Conservation (phyloP, 495 filamentous ascomycete genomes). For the Glutinoglossum americanum region DNA sequence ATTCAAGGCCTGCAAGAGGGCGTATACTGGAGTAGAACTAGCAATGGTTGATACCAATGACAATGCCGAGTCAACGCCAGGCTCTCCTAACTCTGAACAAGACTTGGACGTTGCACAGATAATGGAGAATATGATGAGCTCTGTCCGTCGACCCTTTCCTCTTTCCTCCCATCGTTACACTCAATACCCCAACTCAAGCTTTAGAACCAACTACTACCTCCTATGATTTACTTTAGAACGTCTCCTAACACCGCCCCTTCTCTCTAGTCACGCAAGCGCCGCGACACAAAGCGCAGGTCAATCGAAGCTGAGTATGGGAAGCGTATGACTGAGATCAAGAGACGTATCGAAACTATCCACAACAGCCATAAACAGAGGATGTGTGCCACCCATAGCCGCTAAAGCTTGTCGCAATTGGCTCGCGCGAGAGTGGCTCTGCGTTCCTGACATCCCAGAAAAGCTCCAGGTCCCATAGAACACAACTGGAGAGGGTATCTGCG, state of each 20-base stretch:
- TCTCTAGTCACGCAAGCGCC: slow-evolving; percentile 12
- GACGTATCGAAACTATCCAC: background rate
- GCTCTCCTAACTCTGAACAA: background rate
- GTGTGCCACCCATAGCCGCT: background rate
- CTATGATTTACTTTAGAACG: background rate
- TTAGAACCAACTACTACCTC: background rate
- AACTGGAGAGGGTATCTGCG: background rate
- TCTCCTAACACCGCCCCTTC: background rate
- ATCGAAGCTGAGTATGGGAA: slow-evolving; percentile 12
- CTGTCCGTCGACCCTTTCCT: background rate
- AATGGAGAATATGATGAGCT: slow-evolving; percentile 1
- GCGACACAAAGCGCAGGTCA: slow-evolving; percentile 9
- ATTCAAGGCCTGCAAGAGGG: too few species aligned
- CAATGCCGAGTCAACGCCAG: background rate
- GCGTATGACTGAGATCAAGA: slow-evolving; percentile 2
- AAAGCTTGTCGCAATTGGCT: background rate
- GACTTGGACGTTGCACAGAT: background rate
- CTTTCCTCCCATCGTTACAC: background rate
- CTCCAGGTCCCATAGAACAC: background rate
- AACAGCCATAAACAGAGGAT: background rate
- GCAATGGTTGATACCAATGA: background rate
- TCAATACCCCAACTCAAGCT: too few species aligned
- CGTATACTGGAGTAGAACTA: too few species aligned
- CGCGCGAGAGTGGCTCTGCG: background rate
- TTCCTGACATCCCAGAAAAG: background rate